A percentile compares a stretch with the other conserved stretches of the same genome.
These are phyloP conservation scores for Kluyveromyces aestuarii DNA, from an alignment of 805 yeast genomes.

Conservation along the genomic window DNA sequence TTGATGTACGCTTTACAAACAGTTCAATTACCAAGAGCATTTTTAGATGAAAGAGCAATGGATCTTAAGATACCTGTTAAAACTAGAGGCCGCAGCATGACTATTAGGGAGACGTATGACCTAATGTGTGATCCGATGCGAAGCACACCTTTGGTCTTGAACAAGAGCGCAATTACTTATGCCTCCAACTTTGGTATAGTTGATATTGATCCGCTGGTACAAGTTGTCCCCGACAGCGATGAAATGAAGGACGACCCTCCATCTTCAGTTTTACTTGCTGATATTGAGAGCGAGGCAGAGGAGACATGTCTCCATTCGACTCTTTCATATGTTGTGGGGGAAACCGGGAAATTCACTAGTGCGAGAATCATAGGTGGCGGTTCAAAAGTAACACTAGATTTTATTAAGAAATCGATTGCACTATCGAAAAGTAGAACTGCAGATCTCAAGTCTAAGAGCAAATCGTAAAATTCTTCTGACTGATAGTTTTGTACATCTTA, in stretches of 20 bases:
- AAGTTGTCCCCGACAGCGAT: conserved; percentile 19
- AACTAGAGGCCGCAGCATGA: conserved; percentile 42
- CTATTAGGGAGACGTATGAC: conserved; percentile 39
- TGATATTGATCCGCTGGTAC: conserved; percentile 32
- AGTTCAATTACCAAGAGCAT: conserved; percentile 58
- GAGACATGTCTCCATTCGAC: conserved; percentile 51
- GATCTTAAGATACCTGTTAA: conserved; percentile 44
- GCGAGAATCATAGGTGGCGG: conserved; percentile 44
- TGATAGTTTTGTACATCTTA: neutral
- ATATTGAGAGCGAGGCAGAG: conserved; percentile 80
- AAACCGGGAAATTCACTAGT: conserved; percentile 30
- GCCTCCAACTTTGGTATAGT: conserved; percentile 53
- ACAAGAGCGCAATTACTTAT: conserved; percentile 31
- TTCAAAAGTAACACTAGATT: conserved; percentile 37
- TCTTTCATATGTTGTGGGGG: conserved; percentile 32
- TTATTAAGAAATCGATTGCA: conserved; percentile 38
- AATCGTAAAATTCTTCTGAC: neutral
- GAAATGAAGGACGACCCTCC: conserved; percentile 27
- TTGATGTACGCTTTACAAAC: conserved; percentile 52
- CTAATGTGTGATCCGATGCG: conserved; percentile 47
- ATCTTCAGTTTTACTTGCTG: conserved; percentile 47
- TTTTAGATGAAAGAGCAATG: conserved; percentile 52
- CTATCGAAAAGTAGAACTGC: conserved; percentile 41
- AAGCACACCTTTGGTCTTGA: conserved; percentile 32
- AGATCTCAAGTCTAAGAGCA: conserved; percentile 17